Evolutionary conservation across 306 rosid species (phyloP).

Genomic region (Medicago arabica): DNA sequence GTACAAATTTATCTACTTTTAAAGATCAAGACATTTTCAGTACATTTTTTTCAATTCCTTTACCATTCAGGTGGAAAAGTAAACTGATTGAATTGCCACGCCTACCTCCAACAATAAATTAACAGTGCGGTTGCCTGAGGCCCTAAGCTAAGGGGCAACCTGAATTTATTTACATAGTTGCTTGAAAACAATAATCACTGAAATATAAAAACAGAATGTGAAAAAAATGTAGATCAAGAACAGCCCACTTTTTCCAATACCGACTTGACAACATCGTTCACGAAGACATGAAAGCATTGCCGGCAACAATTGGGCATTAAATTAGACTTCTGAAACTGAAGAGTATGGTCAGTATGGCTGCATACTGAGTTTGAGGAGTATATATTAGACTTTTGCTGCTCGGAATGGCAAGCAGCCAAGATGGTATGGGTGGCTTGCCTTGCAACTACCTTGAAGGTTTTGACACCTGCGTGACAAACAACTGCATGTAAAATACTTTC

Average conservation of each 20-base stretch:
- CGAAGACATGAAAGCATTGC: conserved; percentile 63
- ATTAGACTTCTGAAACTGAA: conserved; percentile 47
- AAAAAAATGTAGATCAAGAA: conserved; percentile 28
- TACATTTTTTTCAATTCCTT: background rate
- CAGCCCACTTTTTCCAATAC: conserved; percentile 49
- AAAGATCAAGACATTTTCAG: background rate
- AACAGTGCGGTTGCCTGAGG: background rate
- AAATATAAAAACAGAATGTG: conserved; percentile 4
- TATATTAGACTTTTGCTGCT: conserved; percentile 43
- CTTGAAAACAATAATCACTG: conserved; percentile 3
- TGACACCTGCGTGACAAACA: conserved; percentile 51
- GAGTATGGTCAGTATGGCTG: conserved; percentile 48
- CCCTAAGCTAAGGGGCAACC: conserved; percentile 6
- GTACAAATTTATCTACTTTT: background rate
- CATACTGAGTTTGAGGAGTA: conserved; percentile 50
- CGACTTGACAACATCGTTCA: conserved; percentile 58
- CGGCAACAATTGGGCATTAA: conserved; percentile 65
- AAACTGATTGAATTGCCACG: background rate
- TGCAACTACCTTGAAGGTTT: conserved; percentile 64
- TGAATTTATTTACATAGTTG: background rate
- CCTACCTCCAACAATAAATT: background rate
- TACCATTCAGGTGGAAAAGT: background rate
- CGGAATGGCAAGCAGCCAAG: conserved; percentile 66
- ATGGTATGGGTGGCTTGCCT: conserved; percentile 75
- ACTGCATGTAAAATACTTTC: conserved; percentile 19